Conservation (phyloP, 2,329 filamentous ascomycete species). For the Hypocreales sp. region DNA sequence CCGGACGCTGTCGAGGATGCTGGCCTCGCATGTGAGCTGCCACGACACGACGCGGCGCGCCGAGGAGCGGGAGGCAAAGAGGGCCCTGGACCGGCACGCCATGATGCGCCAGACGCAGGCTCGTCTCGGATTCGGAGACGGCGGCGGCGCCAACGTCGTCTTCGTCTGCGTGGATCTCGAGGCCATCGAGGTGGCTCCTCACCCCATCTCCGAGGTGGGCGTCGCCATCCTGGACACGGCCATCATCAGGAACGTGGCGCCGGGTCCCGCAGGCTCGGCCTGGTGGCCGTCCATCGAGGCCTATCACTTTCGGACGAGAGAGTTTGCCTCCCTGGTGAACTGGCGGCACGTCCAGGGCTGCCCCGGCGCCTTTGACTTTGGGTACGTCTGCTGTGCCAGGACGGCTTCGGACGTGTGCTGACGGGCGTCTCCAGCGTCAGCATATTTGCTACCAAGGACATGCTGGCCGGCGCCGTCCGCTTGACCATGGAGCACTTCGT, state of each 20-base stretch:
- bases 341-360: conserved; percentile 53
- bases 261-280: conserved; percentile 43
- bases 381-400: conserved; percentile 35
- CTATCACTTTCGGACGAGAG: conserved; percentile 62
- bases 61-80: conserved; percentile 31
- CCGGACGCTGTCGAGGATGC: background rate
- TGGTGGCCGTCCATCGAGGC: conserved; percentile 56
- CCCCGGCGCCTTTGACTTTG: conserved; percentile 62
- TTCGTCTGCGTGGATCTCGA: conserved; percentile 77
- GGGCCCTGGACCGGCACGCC: conserved; percentile 25
- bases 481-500: conserved; percentile 18
- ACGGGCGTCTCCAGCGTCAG: conserved; percentile 18
- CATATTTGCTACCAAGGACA: conserved; percentile 18
- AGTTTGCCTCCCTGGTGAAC: conserved; percentile 54
- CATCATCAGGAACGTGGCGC: conserved; percentile 33
- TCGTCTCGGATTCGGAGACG: conserved; percentile 46
- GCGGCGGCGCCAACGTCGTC: conserved; percentile 20
- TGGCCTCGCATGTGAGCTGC: background rate
- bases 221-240: conserved; percentile 64
- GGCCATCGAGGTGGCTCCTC: conserved; percentile 52
- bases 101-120: conserved; percentile 49
- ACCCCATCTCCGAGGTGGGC: conserved; percentile 70
- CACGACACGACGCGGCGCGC: conserved; percentile 2
- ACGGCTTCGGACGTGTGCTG: no score
- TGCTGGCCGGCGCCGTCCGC: conserved; percentile 19